Conservation (phyloP, 2,329 filamentous ascomycete genomes). For the Coccinonectria pachysandricola region DNA sequence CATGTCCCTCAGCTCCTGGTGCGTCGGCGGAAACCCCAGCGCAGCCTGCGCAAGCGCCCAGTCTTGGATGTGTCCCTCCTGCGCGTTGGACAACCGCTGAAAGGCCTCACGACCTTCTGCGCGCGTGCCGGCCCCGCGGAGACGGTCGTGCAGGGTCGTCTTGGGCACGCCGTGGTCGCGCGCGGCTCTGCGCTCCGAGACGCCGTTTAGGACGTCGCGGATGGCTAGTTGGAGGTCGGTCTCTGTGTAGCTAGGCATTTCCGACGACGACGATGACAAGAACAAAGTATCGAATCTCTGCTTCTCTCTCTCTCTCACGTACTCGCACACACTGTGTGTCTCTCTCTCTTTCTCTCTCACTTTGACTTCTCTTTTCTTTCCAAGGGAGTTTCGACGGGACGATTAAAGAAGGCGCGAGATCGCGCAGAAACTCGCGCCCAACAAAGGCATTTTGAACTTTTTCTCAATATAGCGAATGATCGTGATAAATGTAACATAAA, state of each 20-base stretch:
- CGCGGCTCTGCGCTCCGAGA: neutral
- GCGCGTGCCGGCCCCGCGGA: neutral
- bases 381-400: no score
- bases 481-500: no score
- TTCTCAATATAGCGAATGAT: no score
- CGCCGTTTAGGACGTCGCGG: neutral
- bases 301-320: no score
- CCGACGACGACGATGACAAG: no score
- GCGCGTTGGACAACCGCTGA: neutral
- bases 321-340: no score
- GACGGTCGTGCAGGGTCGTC: neutral
- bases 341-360: no score
- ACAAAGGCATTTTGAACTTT: neutral
- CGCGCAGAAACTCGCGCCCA: neutral
- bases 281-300: no score
- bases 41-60: neutral
- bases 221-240: neutral
- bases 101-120: neutral
- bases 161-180: neutral
- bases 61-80: neutral
- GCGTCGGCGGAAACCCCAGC: neutral
- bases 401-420: neutral
- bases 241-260: constrained; percentile 1
- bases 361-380: no score
- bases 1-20: neutral